Percentiles rank a stretch among this genome's conserved stretches.
phyloP scores from a whole-genome alignment of 768 basidiomycete genomes.

The Lentinula guzmanii region DNA sequence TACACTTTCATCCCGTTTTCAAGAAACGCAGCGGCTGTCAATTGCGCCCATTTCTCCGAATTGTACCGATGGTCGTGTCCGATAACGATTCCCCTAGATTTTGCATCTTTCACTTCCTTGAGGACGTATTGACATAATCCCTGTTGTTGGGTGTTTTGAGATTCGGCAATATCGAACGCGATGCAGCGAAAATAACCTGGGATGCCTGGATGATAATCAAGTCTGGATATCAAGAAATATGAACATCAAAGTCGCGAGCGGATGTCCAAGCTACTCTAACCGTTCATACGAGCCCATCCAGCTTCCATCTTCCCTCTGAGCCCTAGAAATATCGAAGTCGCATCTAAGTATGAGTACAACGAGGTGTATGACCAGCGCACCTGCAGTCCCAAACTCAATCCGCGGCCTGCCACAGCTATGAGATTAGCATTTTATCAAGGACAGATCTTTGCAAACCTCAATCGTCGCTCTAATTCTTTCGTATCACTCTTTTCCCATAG shows the following conservation, averaged over 20 bases:
- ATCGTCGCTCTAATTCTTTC: conserved; percentile 46
- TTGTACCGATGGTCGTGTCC: conserved; percentile 86
- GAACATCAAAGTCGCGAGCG: not conserved
- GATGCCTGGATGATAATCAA: conserved; percentile 77
- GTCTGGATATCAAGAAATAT: conserved; percentile 28
- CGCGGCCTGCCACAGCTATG: conserved; percentile 38
- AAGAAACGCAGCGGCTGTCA: conserved; percentile 71
- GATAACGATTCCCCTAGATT: conserved; percentile 64
- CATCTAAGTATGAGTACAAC: not conserved
- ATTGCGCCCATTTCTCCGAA: conserved; percentile 68
- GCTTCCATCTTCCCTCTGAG: conserved; percentile 81
- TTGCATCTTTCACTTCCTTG: conserved; percentile 44
- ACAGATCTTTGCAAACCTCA: conserved; percentile 34
- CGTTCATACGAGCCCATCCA: conserved; percentile 90
- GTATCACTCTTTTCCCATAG: conserved; percentile 37
- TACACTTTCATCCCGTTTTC: conserved; percentile 62
- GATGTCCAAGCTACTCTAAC: conserved; percentile 15
- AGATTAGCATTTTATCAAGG: not conserved
- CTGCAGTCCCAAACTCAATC: conserved; percentile 87
- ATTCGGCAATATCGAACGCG: not conserved
- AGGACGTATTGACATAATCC: conserved; percentile 73
- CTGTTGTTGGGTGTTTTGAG: conserved; percentile 24
- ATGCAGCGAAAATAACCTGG: conserved; percentile 39
- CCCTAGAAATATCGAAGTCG: conserved; percentile 32
- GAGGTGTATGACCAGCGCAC: conserved; percentile 26